Percentiles rank a stretch among this genome's conserved stretches.
Evolutionary conservation across 1,139 yeast genomes (phyloP).

Genomic region (Candida freyschussii): DNA sequence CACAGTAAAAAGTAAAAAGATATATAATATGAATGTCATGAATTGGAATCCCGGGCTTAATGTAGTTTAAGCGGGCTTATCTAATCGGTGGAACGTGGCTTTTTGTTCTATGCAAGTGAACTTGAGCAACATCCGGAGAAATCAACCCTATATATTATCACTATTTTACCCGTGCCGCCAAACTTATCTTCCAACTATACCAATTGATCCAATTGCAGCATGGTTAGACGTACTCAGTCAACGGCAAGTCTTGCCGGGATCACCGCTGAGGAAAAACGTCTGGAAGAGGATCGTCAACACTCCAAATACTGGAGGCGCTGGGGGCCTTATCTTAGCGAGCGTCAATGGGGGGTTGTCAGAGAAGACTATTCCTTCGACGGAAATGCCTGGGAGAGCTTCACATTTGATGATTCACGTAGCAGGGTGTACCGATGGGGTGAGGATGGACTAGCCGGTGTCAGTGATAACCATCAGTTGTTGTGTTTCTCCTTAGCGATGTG

Average conservation of each 20-base stretch:
- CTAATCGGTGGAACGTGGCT: too few relatives aligned
- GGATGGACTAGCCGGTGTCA: slow-evolving; percentile 90
- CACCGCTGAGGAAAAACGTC: slow-evolving; percentile 66
- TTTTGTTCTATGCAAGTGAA: too few relatives aligned
- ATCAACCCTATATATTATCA: too few relatives aligned
- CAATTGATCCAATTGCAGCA: slow-evolving; percentile 1
- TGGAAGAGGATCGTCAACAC: slow-evolving; percentile 52
- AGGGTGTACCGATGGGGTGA: slow-evolving; percentile 95
- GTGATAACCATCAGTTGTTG: slow-evolving; percentile 77
- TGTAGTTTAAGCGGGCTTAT: too few relatives aligned
- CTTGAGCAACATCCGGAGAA: slow-evolving; percentile 1
- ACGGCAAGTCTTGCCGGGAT: slow-evolving; percentile 29
- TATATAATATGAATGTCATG: slow-evolving; percentile 1
- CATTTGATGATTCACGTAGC: slow-evolving; percentile 81
- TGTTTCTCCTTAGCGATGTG: slow-evolving; percentile 79
- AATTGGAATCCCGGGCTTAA: too few relatives aligned
- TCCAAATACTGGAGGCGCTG: slow-evolving; percentile 75
- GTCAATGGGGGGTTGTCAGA: slow-evolving; percentile 79
- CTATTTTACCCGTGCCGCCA: too few relatives aligned
- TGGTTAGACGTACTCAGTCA: slow-evolving; percentile 22
- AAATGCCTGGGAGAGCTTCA: slow-evolving; percentile 90
- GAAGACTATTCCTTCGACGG: slow-evolving; percentile 88
- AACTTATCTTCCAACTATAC: background rate
- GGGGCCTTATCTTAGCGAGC: slow-evolving; percentile 90
- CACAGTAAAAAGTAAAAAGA: slow-evolving; percentile 1